These are phyloP conservation scores for Clarireedia hainanense DNA, from an alignment of 2,329 filamentous ascomycete species.

Conservation along the genomic window DNA sequence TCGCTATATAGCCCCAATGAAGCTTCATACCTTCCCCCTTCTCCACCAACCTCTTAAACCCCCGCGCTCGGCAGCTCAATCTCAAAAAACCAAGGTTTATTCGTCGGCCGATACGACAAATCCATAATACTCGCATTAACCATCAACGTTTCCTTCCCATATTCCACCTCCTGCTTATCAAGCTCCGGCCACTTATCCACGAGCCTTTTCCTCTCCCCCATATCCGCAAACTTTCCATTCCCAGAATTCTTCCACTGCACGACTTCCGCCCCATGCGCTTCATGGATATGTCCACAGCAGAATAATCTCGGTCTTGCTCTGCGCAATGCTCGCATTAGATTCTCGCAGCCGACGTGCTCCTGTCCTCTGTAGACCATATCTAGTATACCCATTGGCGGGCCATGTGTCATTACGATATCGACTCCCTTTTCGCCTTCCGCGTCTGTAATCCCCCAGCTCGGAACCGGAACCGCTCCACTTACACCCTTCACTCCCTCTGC, in stretches of 20 bases:
- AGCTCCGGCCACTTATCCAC: neutral
- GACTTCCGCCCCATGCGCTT: slow-evolving; percentile 48
- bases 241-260: slow-evolving; percentile 40
- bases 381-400: slow-evolving; percentile 44
- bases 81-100: slow-evolving; percentile 39
- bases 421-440: slow-evolving; percentile 12
- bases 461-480: slow-evolving; percentile 14
- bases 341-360: slow-evolving; percentile 40
- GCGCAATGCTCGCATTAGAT: slow-evolving; percentile 42
- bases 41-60: too few species aligned
- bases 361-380: slow-evolving; percentile 30
- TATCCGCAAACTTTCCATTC: too few species aligned
- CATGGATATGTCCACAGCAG: slow-evolving; percentile 57
- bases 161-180: neutral
- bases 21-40: neutral
- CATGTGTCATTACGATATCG: slow-evolving; percentile 55
- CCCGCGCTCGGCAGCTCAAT: neutral
- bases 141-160: slow-evolving; percentile 24
- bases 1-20: neutral
- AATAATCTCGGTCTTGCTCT: slow-evolving; percentile 46
- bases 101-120: slow-evolving; percentile 34
- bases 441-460: neutral
- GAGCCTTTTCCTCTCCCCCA: neutral
- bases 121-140: slow-evolving; percentile 50
- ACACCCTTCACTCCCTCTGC: slow-evolving; percentile 15